Percentiles rank a stretch among this genome's conserved stretches.
Evolutionary conservation across 306 rosid genomes (phyloP).

Genomic region (Vigna reflexopilosa): DNA sequence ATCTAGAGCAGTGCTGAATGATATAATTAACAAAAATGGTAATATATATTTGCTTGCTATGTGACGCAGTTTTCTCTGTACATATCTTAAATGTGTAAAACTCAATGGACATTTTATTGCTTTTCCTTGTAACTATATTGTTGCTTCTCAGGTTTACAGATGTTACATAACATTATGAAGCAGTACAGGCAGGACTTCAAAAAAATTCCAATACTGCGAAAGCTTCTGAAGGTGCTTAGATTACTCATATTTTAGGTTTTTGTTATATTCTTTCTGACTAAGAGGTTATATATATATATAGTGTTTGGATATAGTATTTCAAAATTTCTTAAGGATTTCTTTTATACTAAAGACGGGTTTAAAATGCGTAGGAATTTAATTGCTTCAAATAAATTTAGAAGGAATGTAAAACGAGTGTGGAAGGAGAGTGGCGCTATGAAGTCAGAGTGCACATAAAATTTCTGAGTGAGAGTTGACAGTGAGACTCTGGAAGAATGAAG

Average conservation of each 20-base stretch:
- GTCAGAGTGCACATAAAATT: not conserved
- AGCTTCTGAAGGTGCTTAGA: slow-evolving; percentile 88
- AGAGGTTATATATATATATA: slow-evolving; percentile 9
- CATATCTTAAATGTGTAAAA: slow-evolving; percentile 9
- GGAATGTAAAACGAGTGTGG: not conserved
- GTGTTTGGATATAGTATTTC: not conserved
- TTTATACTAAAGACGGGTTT: not conserved
- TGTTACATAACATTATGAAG: slow-evolving; percentile 95
- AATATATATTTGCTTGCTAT: slow-evolving; percentile 36
- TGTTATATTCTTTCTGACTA: slow-evolving; percentile 35
- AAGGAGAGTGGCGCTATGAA: not conserved
- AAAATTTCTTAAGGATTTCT: not conserved
- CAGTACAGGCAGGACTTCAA: slow-evolving; percentile 89
- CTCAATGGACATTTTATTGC: slow-evolving; percentile 31
- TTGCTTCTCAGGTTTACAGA: slow-evolving; percentile 80
- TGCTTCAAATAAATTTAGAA: not conserved
- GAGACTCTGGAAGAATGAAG: not conserved
- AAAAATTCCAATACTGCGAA: slow-evolving; percentile 95
- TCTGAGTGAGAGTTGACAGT: not conserved
- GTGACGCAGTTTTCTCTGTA: not conserved
- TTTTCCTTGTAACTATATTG: slow-evolving; percentile 37
- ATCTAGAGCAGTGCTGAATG: slow-evolving; percentile 85
- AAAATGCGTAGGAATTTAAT: not conserved
- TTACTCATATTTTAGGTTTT: slow-evolving; percentile 29
- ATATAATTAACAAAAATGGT: slow-evolving; percentile 94